A percentile compares a stretch with the other conserved stretches of the same genome.
Evolutionary conservation across 495 filamentous ascomycete species (phyloP).

Genomic region (Xylaria palmicola): DNA sequence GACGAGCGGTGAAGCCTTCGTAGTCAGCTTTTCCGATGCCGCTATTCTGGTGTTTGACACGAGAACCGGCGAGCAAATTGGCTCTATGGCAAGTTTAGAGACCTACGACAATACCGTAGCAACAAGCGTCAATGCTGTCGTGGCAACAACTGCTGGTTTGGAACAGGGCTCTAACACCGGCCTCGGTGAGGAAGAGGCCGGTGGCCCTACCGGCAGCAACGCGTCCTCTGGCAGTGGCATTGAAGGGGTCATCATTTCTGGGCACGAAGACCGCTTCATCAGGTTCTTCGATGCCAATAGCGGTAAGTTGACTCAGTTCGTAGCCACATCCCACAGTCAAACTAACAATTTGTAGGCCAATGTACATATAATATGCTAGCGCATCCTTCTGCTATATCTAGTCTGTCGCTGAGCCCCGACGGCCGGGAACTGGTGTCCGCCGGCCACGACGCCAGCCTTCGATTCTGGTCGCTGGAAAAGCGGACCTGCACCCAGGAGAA

Average conservation of each 20-base stretch:
- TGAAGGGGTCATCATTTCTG: conserved; percentile 89
- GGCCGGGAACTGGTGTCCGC: conserved; percentile 92
- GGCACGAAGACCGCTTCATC: conserved; percentile 93
- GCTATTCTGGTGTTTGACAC: conserved; percentile 91
- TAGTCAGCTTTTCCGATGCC: conserved; percentile 88
- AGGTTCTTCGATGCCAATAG: conserved; percentile 98
- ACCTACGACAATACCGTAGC: conserved; percentile 84
- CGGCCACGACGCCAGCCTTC: conserved; percentile 89
- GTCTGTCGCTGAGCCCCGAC: conserved; percentile 85
- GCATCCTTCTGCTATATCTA: conserved; percentile 87
- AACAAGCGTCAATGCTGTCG: conserved; percentile 88
- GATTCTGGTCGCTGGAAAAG: conserved; percentile 98
- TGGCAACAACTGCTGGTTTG: conserved; percentile 77
- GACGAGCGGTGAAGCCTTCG: conserved; percentile 82
- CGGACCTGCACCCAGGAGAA: conserved; percentile 91
- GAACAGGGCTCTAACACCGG: conserved; percentile 65
- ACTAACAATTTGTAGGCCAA: conserved; percentile 69
- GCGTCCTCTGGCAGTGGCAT: conserved; percentile 66
- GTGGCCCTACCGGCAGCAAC: conserved; percentile 71
- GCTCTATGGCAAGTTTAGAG: conserved; percentile 86
- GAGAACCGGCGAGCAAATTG: conserved; percentile 84
- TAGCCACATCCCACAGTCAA: background rate
- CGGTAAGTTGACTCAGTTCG: conserved; percentile 64
- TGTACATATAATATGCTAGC: conserved; percentile 98
- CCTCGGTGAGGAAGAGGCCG: conserved; percentile 52